Conservation (phyloP, 108 stramenopile species). For the Schizochytrium sp. region DNA sequence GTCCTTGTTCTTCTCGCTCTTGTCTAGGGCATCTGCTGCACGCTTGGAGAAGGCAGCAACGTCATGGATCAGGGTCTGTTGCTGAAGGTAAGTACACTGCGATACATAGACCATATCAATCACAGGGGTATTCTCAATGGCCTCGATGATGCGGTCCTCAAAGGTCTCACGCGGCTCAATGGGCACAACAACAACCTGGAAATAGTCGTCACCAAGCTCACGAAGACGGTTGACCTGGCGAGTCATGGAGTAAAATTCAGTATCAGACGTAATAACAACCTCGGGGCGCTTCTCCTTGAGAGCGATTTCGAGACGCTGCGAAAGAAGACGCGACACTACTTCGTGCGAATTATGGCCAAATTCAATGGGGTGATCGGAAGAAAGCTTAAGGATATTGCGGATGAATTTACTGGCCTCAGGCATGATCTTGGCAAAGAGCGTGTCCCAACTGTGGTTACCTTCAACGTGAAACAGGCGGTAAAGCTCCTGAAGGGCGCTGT, state of each 20-base stretch:
- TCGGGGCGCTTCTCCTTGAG: constrained; percentile 35
- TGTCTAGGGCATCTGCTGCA: background rate
- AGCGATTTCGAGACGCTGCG: constrained; percentile 52
- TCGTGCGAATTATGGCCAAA: constrained; percentile 67
- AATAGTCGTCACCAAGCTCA: background rate
- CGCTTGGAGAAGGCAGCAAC: constrained; percentile 41
- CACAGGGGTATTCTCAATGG: background rate
- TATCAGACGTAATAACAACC: constrained; percentile 64
- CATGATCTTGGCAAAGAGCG: constrained; percentile 62
- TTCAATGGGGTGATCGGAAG: constrained; percentile 16
- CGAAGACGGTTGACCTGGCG: constrained; percentile 65
- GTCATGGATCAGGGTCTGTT: constrained; percentile 63
- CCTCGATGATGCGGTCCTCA: constrained; percentile 53
- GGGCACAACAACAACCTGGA: constrained; percentile 55
- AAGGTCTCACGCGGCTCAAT: constrained; percentile 59
- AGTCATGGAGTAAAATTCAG: constrained; percentile 64
- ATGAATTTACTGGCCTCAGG: constrained; percentile 60
- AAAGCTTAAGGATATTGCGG: constrained; percentile 24
- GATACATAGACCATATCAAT: constrained; percentile 62
- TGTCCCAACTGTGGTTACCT: constrained; percentile 64
- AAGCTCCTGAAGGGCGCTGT: constrained; percentile 51
- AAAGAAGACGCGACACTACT: constrained; percentile 61
- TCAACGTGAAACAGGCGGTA: constrained; percentile 60
- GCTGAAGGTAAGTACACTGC: constrained; percentile 63
- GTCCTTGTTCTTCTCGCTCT: constrained; percentile 14